Base-by-base conservation (phyloP, 2,329 filamentous ascomycete genomes). In the Didymella glomerata region DNA sequence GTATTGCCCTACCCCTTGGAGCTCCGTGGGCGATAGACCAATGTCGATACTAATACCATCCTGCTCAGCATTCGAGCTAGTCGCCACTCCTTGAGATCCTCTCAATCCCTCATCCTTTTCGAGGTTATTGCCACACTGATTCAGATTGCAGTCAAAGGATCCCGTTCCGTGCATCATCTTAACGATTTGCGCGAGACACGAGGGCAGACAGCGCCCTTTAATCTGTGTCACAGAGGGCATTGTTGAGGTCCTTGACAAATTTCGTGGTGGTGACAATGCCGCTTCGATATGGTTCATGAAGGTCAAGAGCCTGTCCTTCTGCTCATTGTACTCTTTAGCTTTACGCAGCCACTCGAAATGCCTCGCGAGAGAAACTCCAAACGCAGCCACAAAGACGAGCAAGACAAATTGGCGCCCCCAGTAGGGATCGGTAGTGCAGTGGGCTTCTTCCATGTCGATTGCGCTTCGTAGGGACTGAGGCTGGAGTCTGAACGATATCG, bases 291-390 rank as follows among this genome's bases (percentile, higher is more conserved):
- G 22, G 2, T 16, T 6, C 14, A 20, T 18, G 20, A 36, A 25
- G 22, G 9, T 27, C 7, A 8, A 46, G 22, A 46, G 1, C 10
- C 2, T 20, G 18, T 27, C n/a, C 16, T 22, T 55, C 4, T 36
- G 3, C 7, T 38, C n/a, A 2, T 13, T n/a, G 10, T 45, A 16
- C 8, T 47, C 54, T 14, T 41, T 18, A 8, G 48, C 20, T 27
- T 27, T 57, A 3, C 27, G 54, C 11, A 51, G 20, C 42, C 54
- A 52, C 13, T 50, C 18, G 2, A 48, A 22, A n/a, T 40, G n/a
- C 24, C 25, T 7, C 2, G 32, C 30, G 28, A 44, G 11, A 14
- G 16, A 18, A 8, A n/a, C 3, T 13, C 25, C 20, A n/a, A 20
- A 22, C 5, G 10, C 9, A n/a, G 10, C 10, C 16, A 36, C 2